Percentiles rank a stretch among this genome's conserved stretches.
Evolutionary conservation across 306 rosid species (phyloP).

Genomic region (Lablab purpureus): DNA sequence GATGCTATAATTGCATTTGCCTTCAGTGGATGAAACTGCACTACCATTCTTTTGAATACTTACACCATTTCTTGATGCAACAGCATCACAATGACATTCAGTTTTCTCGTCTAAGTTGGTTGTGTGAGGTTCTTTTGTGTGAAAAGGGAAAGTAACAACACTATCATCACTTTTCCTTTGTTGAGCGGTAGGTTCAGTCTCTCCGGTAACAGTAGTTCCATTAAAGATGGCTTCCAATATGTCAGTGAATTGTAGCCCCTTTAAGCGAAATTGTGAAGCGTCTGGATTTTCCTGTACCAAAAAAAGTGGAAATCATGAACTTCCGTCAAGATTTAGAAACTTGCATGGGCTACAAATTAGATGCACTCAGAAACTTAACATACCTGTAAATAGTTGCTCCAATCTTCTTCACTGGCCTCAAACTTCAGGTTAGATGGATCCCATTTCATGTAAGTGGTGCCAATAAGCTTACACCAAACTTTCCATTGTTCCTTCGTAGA

Average conservation of each 20-base stretch:
- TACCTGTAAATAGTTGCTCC: slow-evolving; percentile 67
- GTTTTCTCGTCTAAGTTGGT: slow-evolving; percentile 44
- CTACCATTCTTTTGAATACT: slow-evolving; percentile 41
- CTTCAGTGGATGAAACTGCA: slow-evolving; percentile 40
- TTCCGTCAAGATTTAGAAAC: slow-evolving; percentile 10
- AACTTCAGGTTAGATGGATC: slow-evolving; percentile 55
- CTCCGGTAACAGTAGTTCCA: slow-evolving; percentile 52
- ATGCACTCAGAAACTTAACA: slow-evolving; percentile 27
- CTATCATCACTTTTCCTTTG: slow-evolving; percentile 49
- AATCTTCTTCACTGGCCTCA: slow-evolving; percentile 65
- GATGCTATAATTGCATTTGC: slow-evolving; percentile 59
- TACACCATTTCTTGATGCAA: slow-evolving; percentile 49
- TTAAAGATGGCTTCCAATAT: slow-evolving; percentile 50
- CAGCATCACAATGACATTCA: slow-evolving; percentile 46
- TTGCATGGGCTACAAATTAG: slow-evolving; percentile 31
- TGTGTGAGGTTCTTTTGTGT: slow-evolving; percentile 40
- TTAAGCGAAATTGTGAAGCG: slow-evolving; percentile 61
- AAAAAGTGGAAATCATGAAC: slow-evolving; percentile 40
- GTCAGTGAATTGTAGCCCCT: slow-evolving; percentile 51
- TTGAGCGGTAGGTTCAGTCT: slow-evolving; percentile 45
- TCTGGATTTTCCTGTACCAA: slow-evolving; percentile 60
- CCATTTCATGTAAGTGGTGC: slow-evolving; percentile 72
- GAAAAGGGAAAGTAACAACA: slow-evolving; percentile 45
- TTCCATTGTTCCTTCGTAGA: slow-evolving; percentile 71
- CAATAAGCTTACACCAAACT: slow-evolving; percentile 66